Base-by-base conservation (phyloP, 495 filamentous ascomycete genomes). In the Peziza echinospora region DNA sequence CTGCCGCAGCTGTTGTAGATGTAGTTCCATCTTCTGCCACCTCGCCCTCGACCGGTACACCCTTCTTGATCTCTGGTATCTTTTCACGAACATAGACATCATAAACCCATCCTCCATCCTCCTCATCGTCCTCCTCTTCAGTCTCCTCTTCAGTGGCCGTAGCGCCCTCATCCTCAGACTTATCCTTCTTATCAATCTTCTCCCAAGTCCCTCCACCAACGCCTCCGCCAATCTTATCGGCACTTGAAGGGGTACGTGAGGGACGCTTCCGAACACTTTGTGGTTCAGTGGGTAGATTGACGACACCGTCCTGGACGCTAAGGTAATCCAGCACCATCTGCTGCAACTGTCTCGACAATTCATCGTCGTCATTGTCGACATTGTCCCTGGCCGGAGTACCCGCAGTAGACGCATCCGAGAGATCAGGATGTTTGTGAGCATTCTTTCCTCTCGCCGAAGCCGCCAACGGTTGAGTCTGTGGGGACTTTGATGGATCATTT, bases 71-170 rank as follows among this genome's bases (percentile, higher is more conserved):
- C 5, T 43, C 53, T 5, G 50, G 43, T 16, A 59, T 23, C 21
- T 59, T 56, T 24, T 59, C 56, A 19, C 56, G 52, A 17, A 56
- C 48, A 51, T 59, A 59, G 3, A 59, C 52, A 47, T 59, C 56
- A 43, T 59, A 59, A 1, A 59, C 56, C 24, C 48, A 59, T 46
- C 55, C 56, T 17, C 26, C 40, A n/a, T 49, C 53, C 1, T 19
- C 24, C 46, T 58, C 56, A 23, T 26, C 40, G n/a, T 49, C 53
- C 1, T 19, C 24, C 25, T 44, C 34, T 9, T 37, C 55, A 28
- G 41, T 44, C 17, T 55, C 13, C 6, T 37, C 30, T 2, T 37
- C 30, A 13, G 30, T 37, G 11, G 30, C 30, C 1, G 30, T 37
- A 13, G 19, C 13, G 13, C 30, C 30, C 19, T 11, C 30, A 17